These are phyloP conservation scores for Sambucus nigra DNA, from an alignment of 129 eudicot species.

Conservation along the genomic window DNA sequence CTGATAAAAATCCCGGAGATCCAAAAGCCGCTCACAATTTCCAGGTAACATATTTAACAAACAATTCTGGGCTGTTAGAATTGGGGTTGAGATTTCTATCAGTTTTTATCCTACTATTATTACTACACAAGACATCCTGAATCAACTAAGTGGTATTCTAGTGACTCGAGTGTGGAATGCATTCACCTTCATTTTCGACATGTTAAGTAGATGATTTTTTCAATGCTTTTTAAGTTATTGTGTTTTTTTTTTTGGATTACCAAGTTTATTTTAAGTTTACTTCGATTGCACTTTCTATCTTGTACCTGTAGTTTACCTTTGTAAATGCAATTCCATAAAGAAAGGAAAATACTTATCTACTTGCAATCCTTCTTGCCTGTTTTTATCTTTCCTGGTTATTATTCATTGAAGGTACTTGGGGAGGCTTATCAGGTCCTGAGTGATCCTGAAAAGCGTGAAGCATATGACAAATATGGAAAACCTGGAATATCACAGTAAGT, in stretches of 20 bases:
- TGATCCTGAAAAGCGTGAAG: conserved; percentile 88
- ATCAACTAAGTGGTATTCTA: background rate
- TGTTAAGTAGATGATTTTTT: background rate
- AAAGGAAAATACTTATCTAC: background rate
- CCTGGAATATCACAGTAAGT: conserved; percentile 61
- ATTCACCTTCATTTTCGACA: background rate
- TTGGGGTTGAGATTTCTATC: background rate
- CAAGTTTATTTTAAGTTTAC: background rate
- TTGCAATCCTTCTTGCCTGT: conserved; percentile 4
- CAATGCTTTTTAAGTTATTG: too few species aligned
- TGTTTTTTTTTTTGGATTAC: too few species aligned
- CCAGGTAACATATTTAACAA: conserved; percentile 35
- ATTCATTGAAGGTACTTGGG: conserved; percentile 53
- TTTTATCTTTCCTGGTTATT: background rate
- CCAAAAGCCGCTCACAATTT: conserved; percentile 78
- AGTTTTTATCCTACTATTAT: background rate
- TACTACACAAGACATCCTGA: background rate
- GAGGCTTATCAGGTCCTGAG: conserved; percentile 95
- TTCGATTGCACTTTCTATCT: background rate
- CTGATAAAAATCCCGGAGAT: conserved; percentile 92
- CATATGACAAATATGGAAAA: conserved; percentile 74
- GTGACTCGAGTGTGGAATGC: background rate
- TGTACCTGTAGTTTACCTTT: conserved; percentile 6
- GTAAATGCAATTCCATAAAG: background rate
- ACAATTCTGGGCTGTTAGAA: background rate